A percentile compares a stretch with the other conserved stretches of the same genome.
These are phyloP conservation scores for Acanthochlamys bracteata DNA, from an alignment of 106 monocot species.

Conservation along the genomic window DNA sequence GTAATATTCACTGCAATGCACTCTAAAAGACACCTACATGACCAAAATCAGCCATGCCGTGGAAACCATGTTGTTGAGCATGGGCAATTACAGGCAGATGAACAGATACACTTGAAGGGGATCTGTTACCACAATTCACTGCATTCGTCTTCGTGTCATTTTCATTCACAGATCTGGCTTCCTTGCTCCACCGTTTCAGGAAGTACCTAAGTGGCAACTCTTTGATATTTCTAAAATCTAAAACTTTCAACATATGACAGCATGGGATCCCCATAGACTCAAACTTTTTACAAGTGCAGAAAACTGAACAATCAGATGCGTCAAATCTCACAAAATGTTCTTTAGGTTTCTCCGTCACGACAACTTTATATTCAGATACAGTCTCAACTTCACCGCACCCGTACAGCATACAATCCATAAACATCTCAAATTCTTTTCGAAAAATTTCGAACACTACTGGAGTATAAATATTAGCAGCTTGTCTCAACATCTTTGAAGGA, in stretches of 20 bases:
- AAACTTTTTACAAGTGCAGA: slow-evolving; percentile 62
- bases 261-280: slow-evolving; percentile 46
- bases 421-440: slow-evolving; percentile 50
- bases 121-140: slow-evolving; percentile 11
- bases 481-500: slow-evolving; percentile 42
- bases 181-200: slow-evolving; percentile 64
- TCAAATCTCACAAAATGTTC: slow-evolving; percentile 60
- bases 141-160: background rate
- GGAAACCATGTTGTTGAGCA: slow-evolving; percentile 13
- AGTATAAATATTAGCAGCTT: slow-evolving; percentile 51
- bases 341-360: slow-evolving; percentile 35
- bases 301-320: slow-evolving; percentile 33
- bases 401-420: slow-evolving; percentile 44
- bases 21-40: slow-evolving; percentile 8
- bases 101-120: slow-evolving; percentile 5
- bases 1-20: background rate
- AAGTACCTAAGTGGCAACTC: slow-evolving; percentile 51
- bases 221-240: slow-evolving; percentile 54
- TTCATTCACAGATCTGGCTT: slow-evolving; percentile 42
- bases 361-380: slow-evolving; percentile 41
- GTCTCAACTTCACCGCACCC: slow-evolving; percentile 46
- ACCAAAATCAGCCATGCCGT: slow-evolving; percentile 7
- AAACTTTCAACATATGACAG: slow-evolving; percentile 63
- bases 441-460: slow-evolving; percentile 50
- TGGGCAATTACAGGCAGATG: slow-evolving; percentile 6